Conservation (phyloP, 2,329 filamentous ascomycete species). For the Fusarium kyushuense region DNA sequence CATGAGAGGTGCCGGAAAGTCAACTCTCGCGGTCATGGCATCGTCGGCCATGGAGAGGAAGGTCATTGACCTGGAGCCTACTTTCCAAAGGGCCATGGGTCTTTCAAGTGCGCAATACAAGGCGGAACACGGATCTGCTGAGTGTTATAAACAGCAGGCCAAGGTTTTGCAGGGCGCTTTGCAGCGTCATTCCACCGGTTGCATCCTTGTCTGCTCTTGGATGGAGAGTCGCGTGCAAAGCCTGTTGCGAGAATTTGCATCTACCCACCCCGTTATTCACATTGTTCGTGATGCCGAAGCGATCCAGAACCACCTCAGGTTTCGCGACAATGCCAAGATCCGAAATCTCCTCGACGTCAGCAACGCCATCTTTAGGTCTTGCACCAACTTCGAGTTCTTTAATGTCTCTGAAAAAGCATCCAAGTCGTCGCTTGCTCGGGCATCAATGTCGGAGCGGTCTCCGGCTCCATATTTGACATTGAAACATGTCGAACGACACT, state of each 20-base stretch:
- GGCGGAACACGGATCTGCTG: slow-evolving; percentile 68
- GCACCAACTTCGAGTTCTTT: slow-evolving; percentile 81
- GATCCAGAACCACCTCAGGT: slow-evolving; percentile 72
- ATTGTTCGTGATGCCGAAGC: slow-evolving; percentile 73
- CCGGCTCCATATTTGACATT: slow-evolving; percentile 73
- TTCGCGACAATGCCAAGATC: slow-evolving; percentile 67
- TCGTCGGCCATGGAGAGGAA: slow-evolving; percentile 76
- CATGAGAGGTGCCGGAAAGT: slow-evolving; percentile 80
- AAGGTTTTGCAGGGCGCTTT: slow-evolving; percentile 72
- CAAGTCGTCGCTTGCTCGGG: slow-evolving; percentile 35
- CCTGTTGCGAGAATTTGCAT: slow-evolving; percentile 71
- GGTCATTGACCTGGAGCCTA: slow-evolving; percentile 75
- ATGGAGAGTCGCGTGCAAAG: slow-evolving; percentile 73
- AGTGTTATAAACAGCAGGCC: slow-evolving; percentile 73
- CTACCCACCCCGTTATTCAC: slow-evolving; percentile 77
- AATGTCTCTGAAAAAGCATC: slow-evolving; percentile 72
- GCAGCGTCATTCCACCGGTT: slow-evolving; percentile 67
- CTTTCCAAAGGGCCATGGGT: slow-evolving; percentile 74
- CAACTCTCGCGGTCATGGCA: slow-evolving; percentile 80
- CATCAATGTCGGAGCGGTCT: slow-evolving; percentile 51
- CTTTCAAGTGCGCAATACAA: slow-evolving; percentile 73
- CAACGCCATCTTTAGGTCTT: slow-evolving; percentile 70
- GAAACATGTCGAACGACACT: slow-evolving; percentile 76
- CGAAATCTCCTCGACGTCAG: slow-evolving; percentile 69
- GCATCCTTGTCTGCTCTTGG: slow-evolving; percentile 79